A percentile compares a stretch with the other conserved stretches of the same genome.
These are phyloP conservation scores for Calonectria naviculata DNA, from an alignment of 2,329 filamentous ascomycete species.

Conservation along the genomic window DNA sequence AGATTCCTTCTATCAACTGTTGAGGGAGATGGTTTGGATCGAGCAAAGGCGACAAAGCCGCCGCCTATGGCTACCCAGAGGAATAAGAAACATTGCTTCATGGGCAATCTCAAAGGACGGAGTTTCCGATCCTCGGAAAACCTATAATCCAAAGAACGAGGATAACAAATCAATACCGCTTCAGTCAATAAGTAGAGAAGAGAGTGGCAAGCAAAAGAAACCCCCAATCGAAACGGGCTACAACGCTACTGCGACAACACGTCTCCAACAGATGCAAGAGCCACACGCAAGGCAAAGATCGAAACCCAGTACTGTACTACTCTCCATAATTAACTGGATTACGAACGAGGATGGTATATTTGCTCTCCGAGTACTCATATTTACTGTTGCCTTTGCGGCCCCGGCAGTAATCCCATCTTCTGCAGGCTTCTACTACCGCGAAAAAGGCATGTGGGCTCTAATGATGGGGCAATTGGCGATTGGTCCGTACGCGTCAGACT, in stretches of 20 bases:
- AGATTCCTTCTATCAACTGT: neutral
- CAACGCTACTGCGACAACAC: neutral
- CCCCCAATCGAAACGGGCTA: neutral
- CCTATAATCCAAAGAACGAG: neutral
- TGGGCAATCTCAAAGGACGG: neutral
- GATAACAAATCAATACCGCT: neutral
- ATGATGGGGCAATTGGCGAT: neutral
- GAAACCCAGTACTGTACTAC: neutral
- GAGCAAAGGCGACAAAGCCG: neutral
- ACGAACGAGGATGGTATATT: neutral
- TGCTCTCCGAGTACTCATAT: neutral
- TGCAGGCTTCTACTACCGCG: neutral
- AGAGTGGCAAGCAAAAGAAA: neutral
- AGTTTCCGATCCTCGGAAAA: neutral
- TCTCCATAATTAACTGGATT: neutral
- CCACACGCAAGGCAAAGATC: neutral
- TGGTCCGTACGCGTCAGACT: neutral
- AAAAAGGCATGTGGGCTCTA: neutral
- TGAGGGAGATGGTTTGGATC: neutral
- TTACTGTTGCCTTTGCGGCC: neutral
- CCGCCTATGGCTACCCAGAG: neutral
- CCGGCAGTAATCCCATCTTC: neutral
- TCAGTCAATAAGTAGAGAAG: neutral
- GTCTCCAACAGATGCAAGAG: neutral
- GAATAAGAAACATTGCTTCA: neutral